A percentile compares a stretch with the other conserved stretches of the same genome.
Conservation (phyloP, 23 red algal genomes). For the Gracilaria domingensis region DNA sequence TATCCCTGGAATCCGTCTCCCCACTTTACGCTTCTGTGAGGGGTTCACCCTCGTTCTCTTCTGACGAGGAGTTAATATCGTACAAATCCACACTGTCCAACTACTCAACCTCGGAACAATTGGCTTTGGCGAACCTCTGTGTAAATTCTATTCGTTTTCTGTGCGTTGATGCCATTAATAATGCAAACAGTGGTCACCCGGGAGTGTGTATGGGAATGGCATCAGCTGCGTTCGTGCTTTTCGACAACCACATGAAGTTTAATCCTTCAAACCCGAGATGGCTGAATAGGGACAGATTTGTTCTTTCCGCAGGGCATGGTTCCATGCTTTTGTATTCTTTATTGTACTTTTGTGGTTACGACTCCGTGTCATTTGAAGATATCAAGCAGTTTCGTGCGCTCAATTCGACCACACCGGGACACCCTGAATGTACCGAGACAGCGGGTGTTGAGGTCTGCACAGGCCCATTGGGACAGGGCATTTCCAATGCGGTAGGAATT, state of each 20-base stretch:
- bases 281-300: constrained; percentile 94
- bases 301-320: constrained; percentile 91
- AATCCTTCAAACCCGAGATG: constrained; percentile 93
- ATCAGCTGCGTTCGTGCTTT: constrained; percentile 83
- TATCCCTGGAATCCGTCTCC: constrained; percentile 8
- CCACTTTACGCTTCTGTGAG: background rate
- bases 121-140: constrained; percentile 69
- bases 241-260: constrained; percentile 92
- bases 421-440: constrained; percentile 88
- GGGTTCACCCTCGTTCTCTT: constrained; percentile 15
- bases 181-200: constrained; percentile 92
- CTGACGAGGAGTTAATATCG: background rate
- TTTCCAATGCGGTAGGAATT: constrained; percentile 92
- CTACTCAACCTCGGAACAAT: constrained; percentile 38
- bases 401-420: constrained; percentile 81
- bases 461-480: constrained; percentile 91
- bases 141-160: constrained; percentile 95
- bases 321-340: constrained; percentile 97
- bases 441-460: constrained; percentile 90
- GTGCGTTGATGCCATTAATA: constrained; percentile 88
- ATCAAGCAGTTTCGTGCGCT: constrained; percentile 90
- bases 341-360: constrained; percentile 90
- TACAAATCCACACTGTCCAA: background rate
- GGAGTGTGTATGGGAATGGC: constrained; percentile 97
- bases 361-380: constrained; percentile 84